Evolutionary conservation across 345 rosid genomes (phyloP).

Genomic region (Bruguiera parviflora): DNA sequence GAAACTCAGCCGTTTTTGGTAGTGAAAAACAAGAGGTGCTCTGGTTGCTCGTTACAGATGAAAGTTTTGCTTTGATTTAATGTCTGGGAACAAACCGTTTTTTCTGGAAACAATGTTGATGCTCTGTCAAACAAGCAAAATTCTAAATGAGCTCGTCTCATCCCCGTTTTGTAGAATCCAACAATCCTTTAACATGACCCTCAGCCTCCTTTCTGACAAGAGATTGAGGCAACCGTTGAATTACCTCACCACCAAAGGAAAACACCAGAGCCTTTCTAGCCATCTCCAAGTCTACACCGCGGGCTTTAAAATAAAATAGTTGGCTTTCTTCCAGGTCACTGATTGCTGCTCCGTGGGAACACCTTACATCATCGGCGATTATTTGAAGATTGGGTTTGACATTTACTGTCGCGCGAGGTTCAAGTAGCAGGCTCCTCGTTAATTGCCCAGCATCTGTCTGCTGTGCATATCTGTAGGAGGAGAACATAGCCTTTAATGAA

Average conservation of each 20-base stretch:
- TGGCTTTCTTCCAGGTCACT: conserved; percentile 87
- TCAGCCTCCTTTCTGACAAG: conserved; percentile 47
- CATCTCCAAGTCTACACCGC: conserved; percentile 67
- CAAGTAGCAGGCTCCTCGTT: conserved; percentile 76
- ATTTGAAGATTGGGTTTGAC: conserved; percentile 94
- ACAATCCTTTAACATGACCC: conserved; percentile 52
- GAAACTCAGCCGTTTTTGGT: background rate
- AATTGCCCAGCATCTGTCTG: conserved; percentile 90
- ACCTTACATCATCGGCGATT: conserved; percentile 83
- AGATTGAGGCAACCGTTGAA: conserved; percentile 48
- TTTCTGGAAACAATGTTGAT: background rate
- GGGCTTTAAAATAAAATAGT: conserved; percentile 84
- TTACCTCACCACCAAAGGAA: conserved; percentile 79
- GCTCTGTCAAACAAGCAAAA: background rate
- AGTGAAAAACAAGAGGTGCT: background rate
- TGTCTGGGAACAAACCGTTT: background rate
- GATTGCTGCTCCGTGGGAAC: conserved; percentile 97
- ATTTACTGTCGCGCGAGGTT: conserved; percentile 84
- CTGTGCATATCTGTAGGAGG: conserved; percentile 65
- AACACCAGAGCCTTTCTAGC: conserved; percentile 82
- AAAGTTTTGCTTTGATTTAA: background rate
- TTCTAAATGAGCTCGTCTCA: background rate
- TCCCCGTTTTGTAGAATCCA: conserved; percentile 28
- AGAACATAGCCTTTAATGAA: background rate
- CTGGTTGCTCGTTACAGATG: background rate